Conservation (phyloP, 176 grass and related monocot species). For the Eleusine coracana region DNA sequence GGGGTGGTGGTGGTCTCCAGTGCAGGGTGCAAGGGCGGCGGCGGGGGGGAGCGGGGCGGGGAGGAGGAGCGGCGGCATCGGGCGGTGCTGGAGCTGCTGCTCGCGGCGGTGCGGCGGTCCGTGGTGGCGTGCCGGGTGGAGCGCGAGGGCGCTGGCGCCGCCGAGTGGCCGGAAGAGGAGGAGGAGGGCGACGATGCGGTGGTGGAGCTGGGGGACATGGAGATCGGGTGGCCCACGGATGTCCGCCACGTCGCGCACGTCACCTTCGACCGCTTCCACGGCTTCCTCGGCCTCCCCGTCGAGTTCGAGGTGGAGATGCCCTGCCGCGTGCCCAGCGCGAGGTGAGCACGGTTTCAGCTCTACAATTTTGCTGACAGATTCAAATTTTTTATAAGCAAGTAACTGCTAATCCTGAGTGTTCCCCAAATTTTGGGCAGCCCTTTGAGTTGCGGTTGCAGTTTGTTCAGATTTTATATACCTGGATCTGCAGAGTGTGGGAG, state of each 20-base stretch:
- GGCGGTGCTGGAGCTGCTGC: slow-evolving; percentile 56
- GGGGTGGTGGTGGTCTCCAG: slow-evolving; percentile 79
- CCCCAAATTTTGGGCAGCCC: background rate
- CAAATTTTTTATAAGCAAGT: background rate
- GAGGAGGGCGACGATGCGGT: slow-evolving; percentile 30
- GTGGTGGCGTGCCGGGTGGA: slow-evolving; percentile 80
- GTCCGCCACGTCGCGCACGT: slow-evolving; percentile 88
- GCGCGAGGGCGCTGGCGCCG: slow-evolving; percentile 26
- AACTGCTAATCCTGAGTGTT: background rate
- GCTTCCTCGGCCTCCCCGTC: slow-evolving; percentile 83
- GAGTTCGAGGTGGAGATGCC: slow-evolving; percentile 94
- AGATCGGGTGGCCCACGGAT: slow-evolving; percentile 85
- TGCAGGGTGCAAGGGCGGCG: slow-evolving; percentile 62
- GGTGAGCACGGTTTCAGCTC: slow-evolving; percentile 31
- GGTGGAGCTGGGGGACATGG: slow-evolving; percentile 50
- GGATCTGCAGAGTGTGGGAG: background rate
- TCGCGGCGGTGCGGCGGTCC: slow-evolving; percentile 74
- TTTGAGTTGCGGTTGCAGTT: background rate
- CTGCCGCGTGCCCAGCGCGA: slow-evolving; percentile 78
- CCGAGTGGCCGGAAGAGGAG: background rate
- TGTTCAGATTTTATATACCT: background rate
- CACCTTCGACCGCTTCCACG: slow-evolving; percentile 93
- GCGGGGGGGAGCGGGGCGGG: slow-evolving; percentile 31
- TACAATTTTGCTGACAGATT: background rate
- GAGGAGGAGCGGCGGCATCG: slow-evolving; percentile 50